Evolutionary conservation across 768 basidiomycete genomes (phyloP).

Genomic region (Boletus insuetus): DNA sequence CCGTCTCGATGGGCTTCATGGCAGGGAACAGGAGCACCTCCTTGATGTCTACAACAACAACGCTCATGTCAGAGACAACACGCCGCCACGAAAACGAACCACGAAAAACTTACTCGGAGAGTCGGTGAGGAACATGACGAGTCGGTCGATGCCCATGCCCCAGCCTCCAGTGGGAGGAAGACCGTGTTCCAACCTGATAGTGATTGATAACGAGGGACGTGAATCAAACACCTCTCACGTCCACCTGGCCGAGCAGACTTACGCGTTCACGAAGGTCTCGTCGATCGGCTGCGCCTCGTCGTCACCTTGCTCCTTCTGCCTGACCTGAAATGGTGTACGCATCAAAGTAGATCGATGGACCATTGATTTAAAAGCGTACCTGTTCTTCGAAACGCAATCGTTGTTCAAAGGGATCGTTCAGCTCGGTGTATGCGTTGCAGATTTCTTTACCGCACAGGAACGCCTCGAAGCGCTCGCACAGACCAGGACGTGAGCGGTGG

Average conservation of each 20-base stretch:
- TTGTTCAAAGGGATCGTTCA: constrained; percentile 99
- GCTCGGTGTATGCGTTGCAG: constrained; percentile 98
- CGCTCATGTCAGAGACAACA: constrained; percentile 1
- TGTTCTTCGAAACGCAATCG: constrained; percentile 94
- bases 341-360: too few relatives aligned
- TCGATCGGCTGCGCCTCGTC: constrained; percentile 98
- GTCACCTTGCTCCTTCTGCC: constrained; percentile 95
- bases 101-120: constrained; percentile 67
- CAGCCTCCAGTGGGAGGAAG: constrained; percentile 97
- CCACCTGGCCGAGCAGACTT: constrained; percentile 31
- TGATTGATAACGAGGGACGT: neutral
- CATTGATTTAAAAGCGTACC: constrained; percentile 34
- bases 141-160: constrained; percentile 93
- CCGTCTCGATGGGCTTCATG: constrained; percentile 80
- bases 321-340: constrained; percentile 40
- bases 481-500: constrained; percentile 93
- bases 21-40: constrained; percentile 96
- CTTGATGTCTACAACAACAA: constrained; percentile 72
- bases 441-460: constrained; percentile 99
- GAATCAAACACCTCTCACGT: neutral
- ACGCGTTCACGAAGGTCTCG: constrained; percentile 95
- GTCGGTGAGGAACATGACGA: constrained; percentile 98
- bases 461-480: constrained; percentile 98
- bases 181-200: constrained; percentile 85
- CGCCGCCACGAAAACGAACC: neutral